Conservation (phyloP, 1,284 basidiomycete genomes). For the Bondarzewia mesenterica region DNA sequence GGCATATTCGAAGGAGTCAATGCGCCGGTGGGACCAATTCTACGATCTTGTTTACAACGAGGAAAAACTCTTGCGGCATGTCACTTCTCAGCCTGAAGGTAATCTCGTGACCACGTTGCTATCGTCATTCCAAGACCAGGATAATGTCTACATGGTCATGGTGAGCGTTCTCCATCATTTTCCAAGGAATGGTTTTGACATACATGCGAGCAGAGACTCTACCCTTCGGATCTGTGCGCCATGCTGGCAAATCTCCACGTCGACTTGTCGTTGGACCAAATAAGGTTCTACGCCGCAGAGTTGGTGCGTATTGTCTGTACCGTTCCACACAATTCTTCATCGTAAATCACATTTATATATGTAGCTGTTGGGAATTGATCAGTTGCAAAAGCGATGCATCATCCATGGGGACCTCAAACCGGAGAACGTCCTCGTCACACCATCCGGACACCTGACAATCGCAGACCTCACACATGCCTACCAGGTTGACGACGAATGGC, state of each 20-base stretch:
- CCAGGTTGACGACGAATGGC: neutral
- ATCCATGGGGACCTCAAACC: conserved; percentile 21
- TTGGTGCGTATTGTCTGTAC: conserved; percentile 5
- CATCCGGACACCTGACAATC: conserved; percentile 14
- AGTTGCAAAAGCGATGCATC: conserved; percentile 10
- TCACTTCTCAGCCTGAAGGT: neutral
- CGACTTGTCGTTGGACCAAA: neutral
- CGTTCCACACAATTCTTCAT: neutral
- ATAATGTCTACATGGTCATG: conserved; percentile 18
- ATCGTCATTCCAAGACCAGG: conserved; percentile 15
- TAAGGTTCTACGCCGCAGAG: conserved; percentile 9
- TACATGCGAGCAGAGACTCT: conserved; percentile 1
- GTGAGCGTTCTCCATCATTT: conserved; percentile 9
- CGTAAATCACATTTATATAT: neutral
- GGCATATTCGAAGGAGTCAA: conserved; percentile 14
- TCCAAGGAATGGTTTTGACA: neutral
- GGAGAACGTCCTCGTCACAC: conserved; percentile 17
- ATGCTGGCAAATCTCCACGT: neutral
- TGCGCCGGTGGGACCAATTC: conserved; percentile 4
- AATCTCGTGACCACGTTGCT: conserved; percentile 9
- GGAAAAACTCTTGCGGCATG: conserved; percentile 2
- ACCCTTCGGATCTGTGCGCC: neutral
- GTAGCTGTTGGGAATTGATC: conserved; percentile 14
- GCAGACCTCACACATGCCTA: conserved; percentile 15
- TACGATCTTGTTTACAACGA: neutral